phyloP scores from a whole-genome alignment of 2,329 filamentous ascomycete species.

The Phialophora verrucosa region DNA sequence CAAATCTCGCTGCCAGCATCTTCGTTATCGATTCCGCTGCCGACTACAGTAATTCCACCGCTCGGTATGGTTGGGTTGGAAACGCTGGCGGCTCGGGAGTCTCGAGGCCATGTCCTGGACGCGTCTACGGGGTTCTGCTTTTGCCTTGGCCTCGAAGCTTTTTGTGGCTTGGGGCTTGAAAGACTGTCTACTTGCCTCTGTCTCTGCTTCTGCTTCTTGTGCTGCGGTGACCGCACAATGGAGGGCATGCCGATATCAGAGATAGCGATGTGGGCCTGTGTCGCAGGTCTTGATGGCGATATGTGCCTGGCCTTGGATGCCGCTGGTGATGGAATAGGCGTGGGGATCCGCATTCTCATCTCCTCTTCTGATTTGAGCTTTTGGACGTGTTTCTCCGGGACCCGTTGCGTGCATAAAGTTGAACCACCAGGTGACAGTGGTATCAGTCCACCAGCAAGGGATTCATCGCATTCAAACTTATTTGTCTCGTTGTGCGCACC shows the following conservation, averaged over 20 bases:
- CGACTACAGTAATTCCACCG: background rate
- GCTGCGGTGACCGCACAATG: background rate
- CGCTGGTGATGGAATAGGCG: background rate
- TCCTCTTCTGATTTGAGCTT: constrained; percentile 15
- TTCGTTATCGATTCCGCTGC: background rate
- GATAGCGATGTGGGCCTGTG: background rate
- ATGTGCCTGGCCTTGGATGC: background rate
- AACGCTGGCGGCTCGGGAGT: background rate
- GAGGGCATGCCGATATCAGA: constrained; percentile 18
- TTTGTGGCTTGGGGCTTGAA: background rate
- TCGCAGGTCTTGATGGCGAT: background rate
- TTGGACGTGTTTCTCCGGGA: background rate
- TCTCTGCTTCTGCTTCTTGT: constrained; percentile 2
- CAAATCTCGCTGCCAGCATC: background rate
- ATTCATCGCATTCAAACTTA: background rate
- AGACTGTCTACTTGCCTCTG: background rate
- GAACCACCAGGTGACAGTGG: background rate
- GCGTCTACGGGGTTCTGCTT: background rate
- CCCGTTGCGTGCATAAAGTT: background rate
- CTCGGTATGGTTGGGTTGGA: background rate
- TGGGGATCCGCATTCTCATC: constrained; percentile 3
- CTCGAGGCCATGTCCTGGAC: background rate
- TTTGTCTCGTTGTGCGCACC: background rate
- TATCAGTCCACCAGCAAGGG: background rate
- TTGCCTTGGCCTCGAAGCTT: background rate